Evolutionary conservation across 352 stramenopile genomes (phyloP).

Genomic region (Thraustotheca clavata): DNA sequence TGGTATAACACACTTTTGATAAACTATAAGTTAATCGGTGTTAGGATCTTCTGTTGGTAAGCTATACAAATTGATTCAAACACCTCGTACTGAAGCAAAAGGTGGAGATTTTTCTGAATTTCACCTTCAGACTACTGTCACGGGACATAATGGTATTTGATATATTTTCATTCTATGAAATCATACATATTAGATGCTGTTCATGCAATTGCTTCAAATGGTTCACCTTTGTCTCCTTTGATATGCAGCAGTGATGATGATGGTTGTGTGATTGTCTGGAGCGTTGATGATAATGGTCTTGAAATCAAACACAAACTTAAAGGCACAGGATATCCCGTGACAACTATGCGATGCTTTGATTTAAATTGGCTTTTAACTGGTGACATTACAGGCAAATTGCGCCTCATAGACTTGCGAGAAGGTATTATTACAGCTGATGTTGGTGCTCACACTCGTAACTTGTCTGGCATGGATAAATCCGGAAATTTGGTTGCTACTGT

Average conservation of each 20-base stretch:
- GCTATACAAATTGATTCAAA: background rate
- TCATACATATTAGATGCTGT: background rate
- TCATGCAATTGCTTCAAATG: background rate
- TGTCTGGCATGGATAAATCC: constrained; percentile 49
- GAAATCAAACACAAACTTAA: constrained; percentile 52
- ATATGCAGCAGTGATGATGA: constrained; percentile 52
- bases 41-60: background rate
- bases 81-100: background rate
- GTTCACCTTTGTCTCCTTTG: constrained; percentile 28
- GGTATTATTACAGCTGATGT: constrained; percentile 33
- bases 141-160: background rate
- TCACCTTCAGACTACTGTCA: background rate
- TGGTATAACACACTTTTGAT: constrained; percentile 4
- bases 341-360: constrained; percentile 41
- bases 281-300: constrained; percentile 36
- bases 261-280: constrained; percentile 48
- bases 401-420: constrained; percentile 41
- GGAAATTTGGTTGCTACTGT: constrained; percentile 50
- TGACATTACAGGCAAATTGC: constrained; percentile 50
- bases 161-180: background rate
- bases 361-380: constrained; percentile 47
- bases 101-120: background rate
- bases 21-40: background rate
- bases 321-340: constrained; percentile 36
- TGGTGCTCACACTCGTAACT: constrained; percentile 52